Base-by-base conservation (phyloP, 2,329 filamentous ascomycete genomes). In the Colletotrichum destructivum region DNA sequence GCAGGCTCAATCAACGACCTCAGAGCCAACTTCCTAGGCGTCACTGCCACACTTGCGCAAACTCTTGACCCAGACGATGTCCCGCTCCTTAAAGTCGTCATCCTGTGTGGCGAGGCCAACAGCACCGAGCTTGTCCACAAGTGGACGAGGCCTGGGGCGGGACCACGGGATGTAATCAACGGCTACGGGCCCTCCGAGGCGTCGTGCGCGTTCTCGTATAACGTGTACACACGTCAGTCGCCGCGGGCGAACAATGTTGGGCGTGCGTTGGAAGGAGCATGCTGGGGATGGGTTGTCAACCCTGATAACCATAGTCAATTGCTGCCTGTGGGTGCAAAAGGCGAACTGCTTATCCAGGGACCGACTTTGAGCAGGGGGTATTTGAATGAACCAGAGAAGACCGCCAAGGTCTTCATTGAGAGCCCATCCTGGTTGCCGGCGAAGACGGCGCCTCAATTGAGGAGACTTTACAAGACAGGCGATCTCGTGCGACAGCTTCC, bases 341-440 rank as follows among this genome's bases (percentile, higher is more conserved):
- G 88, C 1, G 90, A 92, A 75, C 80, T 92, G 2, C 84, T 90
- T 3, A 86, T 92, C 44, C 88, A 91, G 74, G 88, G 89, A 0
- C 87, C 87, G 0, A 88, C 83, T 0, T 75, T 86, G 16, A 86
- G 83, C 26, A 78, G 82, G n/a, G 86, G 85, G 13, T 89, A 90
- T 69, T 77, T 88, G 18, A 83, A 86, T 44, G 82, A 87, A 23
- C 76, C 79, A 0, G 77, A 78, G 15, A 86, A 86, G 73, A 89
- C 87, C 0, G 77, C 78, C 4, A 82, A 81, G 38, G 79, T 80
- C 0, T 89, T 89, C 59, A 81, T 88, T 18, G 76, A 80, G 40
- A 80, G 83, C 42, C 81, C 82, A 1, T 62, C 63, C 0, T 88
- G 85, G 85, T 9, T 55, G 15, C 26, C 65, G 13, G 18, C 1